A percentile compares a stretch with the other conserved stretches of the same genome.
Conservation (phyloP, 176 grass and related monocot species). For the Paspalum notatum region DNA sequence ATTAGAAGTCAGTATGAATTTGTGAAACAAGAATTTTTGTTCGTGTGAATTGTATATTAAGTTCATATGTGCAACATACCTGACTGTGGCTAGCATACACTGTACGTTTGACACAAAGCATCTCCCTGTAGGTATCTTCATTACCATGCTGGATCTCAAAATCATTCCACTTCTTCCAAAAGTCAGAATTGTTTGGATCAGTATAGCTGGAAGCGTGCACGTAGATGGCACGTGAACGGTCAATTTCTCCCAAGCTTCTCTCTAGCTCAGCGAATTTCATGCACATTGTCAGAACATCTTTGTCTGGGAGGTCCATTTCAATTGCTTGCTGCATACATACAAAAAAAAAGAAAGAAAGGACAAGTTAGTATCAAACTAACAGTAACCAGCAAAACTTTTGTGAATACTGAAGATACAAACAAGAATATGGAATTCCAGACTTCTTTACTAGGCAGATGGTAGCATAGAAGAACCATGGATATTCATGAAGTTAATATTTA, state of each 20-base stretch:
- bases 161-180: constrained; percentile 98
- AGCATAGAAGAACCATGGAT: background rate
- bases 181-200: constrained; percentile 84
- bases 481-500: background rate
- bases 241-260: constrained; percentile 96
- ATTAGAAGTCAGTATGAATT: constrained; percentile 26
- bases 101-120: constrained; percentile 85
- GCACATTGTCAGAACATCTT: constrained; percentile 75
- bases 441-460: too few relatives aligned
- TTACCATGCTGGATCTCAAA: constrained; percentile 97
- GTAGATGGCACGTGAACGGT: constrained; percentile 85
- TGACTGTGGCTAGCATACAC: constrained; percentile 86
- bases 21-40: background rate
- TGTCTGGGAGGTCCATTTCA: constrained; percentile 72
- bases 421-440: background rate
- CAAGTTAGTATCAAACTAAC: constrained; percentile 38
- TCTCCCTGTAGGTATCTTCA: constrained; percentile 95
- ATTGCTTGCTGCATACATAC: constrained; percentile 72
- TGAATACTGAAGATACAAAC: background rate
- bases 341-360: constrained; percentile 1
- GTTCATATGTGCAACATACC: constrained; percentile 40
- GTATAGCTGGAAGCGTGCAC: constrained; percentile 78
- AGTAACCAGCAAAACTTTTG: constrained; percentile 2
- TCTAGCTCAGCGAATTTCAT: constrained; percentile 84
- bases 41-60: constrained; percentile 12